A percentile compares a stretch with the other conserved stretches of the same genome.
Conservation (phyloP, 495 filamentous ascomycete species). For the Sporormia fimetaria region DNA sequence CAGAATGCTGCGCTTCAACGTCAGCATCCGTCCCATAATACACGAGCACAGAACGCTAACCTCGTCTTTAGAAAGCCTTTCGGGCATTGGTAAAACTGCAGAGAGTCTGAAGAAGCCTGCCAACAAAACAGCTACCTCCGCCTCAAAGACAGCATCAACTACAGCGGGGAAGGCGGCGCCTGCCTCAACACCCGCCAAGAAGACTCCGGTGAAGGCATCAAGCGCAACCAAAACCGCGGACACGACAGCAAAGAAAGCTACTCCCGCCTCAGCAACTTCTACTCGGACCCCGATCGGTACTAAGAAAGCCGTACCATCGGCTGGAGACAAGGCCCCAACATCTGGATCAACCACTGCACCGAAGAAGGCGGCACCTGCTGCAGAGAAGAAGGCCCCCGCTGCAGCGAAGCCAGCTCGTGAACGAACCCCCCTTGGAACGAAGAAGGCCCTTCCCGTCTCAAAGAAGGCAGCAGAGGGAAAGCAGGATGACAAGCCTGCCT, state of each 20-base stretch:
- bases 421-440: no score
- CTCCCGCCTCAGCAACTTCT: slow-evolving; percentile 1
- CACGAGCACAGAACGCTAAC: neutral
- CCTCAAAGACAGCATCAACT: no score
- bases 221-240: slow-evolving; percentile 9
- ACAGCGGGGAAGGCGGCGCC: neutral
- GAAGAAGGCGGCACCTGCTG: neutral
- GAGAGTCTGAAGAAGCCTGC: slow-evolving; percentile 5
- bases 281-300: slow-evolving; percentile 1
- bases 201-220: slow-evolving; percentile 4
- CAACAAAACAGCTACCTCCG: neutral
- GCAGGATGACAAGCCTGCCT: no score
- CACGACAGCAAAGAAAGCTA: slow-evolving; percentile 10
- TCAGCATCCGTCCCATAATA: slow-evolving; percentile 1
- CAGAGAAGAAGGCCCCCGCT: neutral
- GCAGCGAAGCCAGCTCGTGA: neutral
- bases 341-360: neutral
- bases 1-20: slow-evolving; percentile 24
- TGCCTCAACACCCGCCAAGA: slow-evolving; percentile 10
- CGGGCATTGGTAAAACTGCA: slow-evolving; percentile 8
- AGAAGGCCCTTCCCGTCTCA: no score
- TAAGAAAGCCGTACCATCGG: slow-evolving; percentile 1
- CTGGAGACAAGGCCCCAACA: slow-evolving; percentile 1
- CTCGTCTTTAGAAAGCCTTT: slow-evolving; percentile 6
- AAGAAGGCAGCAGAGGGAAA: no score